Evolutionary conservation across 257 asterid species (phyloP), one percentile per base, ranked within the genome.

Genomic region (Verbena officinalis): DNA sequence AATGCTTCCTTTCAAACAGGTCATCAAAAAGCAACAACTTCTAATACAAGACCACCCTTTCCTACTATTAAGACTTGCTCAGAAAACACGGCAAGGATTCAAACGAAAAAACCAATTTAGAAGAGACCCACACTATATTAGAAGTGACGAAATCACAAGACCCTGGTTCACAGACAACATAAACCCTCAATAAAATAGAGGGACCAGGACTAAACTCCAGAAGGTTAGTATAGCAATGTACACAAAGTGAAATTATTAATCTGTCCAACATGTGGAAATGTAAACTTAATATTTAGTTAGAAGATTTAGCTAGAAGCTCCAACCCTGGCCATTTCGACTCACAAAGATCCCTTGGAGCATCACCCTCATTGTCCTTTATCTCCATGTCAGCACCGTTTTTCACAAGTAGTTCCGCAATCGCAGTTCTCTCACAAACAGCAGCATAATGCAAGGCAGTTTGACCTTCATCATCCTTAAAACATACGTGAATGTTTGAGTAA

Each of bases 401-500:
- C 82, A 94, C 86, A 8, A 94, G 98, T 36, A 88, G 62, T 73
- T 90, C 94, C 3, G 93, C 91, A 9, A 94, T 79, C 74, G 78
- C 81, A 50, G 75, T 73, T 75, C 99, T 86, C 65, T 91, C 98
- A 50, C 99, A 94, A 42, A 94, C 88, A 40, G 94, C 86, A 54
- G 99, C 99, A 65, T 94, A 94, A 71, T 94, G 99, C 69, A 91
- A 65, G 13, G 99, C 84, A 3, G 96, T 79, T 77, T 91, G 99
- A 38, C 99, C 99, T 67, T 94, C 99, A 31, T 75, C 78, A 56
- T 93, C 99, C 99, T 93, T 70, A 69, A 75, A 62, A 61, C 55
- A 55, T 27, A 58, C 44, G 40, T 16, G 50, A 33, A 39, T 31
- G 13, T 48, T 53, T 13, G 11, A 23, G 5, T 27, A 27, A 27